A percentile compares a stretch with the other conserved stretches of the same genome.
These are phyloP conservation scores for Drechslerella dactyloides DNA, from an alignment of 2,329 filamentous ascomycete genomes.

Conservation along the genomic window DNA sequence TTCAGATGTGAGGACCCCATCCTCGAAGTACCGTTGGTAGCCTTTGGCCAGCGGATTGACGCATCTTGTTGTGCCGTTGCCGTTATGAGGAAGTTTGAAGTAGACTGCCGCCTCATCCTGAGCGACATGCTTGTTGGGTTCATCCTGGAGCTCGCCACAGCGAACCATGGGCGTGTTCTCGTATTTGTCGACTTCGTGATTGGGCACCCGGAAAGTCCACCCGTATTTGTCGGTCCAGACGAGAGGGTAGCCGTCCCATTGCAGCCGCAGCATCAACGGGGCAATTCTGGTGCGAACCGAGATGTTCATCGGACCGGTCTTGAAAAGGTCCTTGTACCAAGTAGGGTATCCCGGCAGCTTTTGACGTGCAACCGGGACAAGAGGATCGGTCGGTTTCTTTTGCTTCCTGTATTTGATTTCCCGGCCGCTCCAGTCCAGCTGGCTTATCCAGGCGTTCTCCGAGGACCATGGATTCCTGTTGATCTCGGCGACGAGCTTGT, in stretches of 20 bases:
- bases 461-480: conserved; percentile 68
- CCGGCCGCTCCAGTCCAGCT: conserved; percentile 95
- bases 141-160: conserved; percentile 79
- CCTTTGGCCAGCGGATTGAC: conserved; percentile 87
- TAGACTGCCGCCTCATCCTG: conserved; percentile 73
- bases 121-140: conserved; percentile 67
- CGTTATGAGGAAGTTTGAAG: conserved; percentile 95
- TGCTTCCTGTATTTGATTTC: conserved; percentile 90
- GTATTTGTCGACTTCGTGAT: conserved; percentile 69
- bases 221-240: conserved; percentile 93
- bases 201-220: conserved; percentile 85
- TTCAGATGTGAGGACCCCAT: conserved; percentile 83
- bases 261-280: conserved; percentile 78
- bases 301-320: conserved; percentile 73
- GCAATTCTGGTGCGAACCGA: conserved; percentile 87
- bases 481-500: conserved; percentile 62
- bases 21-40: conserved; percentile 89
- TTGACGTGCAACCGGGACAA: conserved; percentile 69
- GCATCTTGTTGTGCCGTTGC: conserved; percentile 84
- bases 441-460: conserved; percentile 71
- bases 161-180: conserved; percentile 72
- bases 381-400: conserved; percentile 64
- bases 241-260: conserved; percentile 88
- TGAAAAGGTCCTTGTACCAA: conserved; percentile 95
- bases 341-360: conserved; percentile 93